Base-by-base conservation (phyloP, 768 basidiomycete genomes). In the Naematelia encephala region DNA sequence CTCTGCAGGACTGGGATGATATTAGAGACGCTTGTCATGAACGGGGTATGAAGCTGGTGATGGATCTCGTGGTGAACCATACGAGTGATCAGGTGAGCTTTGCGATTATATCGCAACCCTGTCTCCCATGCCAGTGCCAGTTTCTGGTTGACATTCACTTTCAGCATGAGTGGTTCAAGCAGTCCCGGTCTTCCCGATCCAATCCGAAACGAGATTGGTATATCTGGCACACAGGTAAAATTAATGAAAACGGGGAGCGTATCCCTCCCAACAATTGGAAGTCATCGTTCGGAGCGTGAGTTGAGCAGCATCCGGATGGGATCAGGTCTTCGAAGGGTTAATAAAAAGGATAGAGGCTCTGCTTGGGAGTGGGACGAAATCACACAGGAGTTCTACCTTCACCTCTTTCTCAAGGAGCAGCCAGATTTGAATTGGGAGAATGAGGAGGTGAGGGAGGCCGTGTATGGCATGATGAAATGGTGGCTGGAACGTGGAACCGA, bases 31-130 rank as follows among this genome's bases (percentile, higher is more conserved):
- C 52, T 2, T 78, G 83, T 13, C 86, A 88, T 61, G 72, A 82
- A 22, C 79, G 84, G 34, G 86, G 84, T 0, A 86, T 89, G 83
- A 87, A 87, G 67, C 80, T 88, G 21, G 82, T 89, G 77, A 87
- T 87, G 84, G 87, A 89, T 68, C 81, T 89, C 1, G 88, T 88
- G 23, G 84, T 85, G 5, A 88, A 88, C 72, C 87, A 88, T 69
- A 83, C 83, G 2, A 57, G 54, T 10, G 57, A 66, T 46, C 27
- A 66, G 53, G 65, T 63, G 25, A 26, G 65, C 10, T 47, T 47
- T 21, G 12, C n/a, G n/a, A n/a, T 21, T 4, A 30, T 22, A 1
- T 12, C 21, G 13, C 39, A 2, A 22, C 13, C n/a, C n/a, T n/a
- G n/a, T n/a, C n/a, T n/a, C n/a, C n/a, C n/a, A n/a, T n/a, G n/a